Percentiles rank a stretch among this genome's conserved stretches.
These are phyloP conservation scores for Colletotrichum gigasporum DNA, from an alignment of 2,329 filamentous ascomycete species.

Conservation along the genomic window DNA sequence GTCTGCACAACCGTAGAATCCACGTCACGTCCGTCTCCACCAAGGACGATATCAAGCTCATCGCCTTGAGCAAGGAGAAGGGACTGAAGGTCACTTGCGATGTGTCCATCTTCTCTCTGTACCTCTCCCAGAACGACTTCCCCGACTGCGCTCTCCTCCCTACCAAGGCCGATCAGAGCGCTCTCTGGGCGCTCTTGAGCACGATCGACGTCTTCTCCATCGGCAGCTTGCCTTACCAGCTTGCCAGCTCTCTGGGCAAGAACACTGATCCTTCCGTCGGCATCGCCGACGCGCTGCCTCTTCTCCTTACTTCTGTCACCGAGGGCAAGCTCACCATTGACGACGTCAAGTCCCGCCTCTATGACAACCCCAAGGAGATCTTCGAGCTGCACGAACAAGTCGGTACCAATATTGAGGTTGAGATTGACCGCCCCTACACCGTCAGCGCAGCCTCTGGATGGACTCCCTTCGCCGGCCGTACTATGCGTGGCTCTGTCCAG, in stretches of 20 bases:
- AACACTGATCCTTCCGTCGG: slow-evolving; percentile 69
- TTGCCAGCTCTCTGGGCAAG: slow-evolving; percentile 66
- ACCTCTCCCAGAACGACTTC: slow-evolving; percentile 76
- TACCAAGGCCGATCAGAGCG: slow-evolving; percentile 73
- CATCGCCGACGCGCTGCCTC: slow-evolving; percentile 77
- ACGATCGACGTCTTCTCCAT: slow-evolving; percentile 84
- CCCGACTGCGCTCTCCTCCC: slow-evolving; percentile 74
- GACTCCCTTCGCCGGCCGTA: slow-evolving; percentile 78
- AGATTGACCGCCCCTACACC: slow-evolving; percentile 77
- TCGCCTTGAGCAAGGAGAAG: slow-evolving; percentile 82
- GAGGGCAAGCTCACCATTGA: slow-evolving; percentile 79
- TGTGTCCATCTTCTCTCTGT: slow-evolving; percentile 82
- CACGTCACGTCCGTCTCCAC: slow-evolving; percentile 85
- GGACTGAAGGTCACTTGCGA: slow-evolving; percentile 86
- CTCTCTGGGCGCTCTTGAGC: slow-evolving; percentile 77
- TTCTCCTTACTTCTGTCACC: slow-evolving; percentile 79
- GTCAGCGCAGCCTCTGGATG: slow-evolving; percentile 62
- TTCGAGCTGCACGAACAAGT: slow-evolving; percentile 84
- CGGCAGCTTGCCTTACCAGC: slow-evolving; percentile 80
- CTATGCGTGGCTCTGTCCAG: slow-evolving; percentile 75
- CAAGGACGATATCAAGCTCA: slow-evolving; percentile 81
- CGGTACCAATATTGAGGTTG: slow-evolving; percentile 78
- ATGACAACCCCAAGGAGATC: slow-evolving; percentile 82
- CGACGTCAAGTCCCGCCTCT: slow-evolving; percentile 75
- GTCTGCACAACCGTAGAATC: slow-evolving; percentile 80